Evolutionary conservation across 345 rosid genomes (phyloP).

Genomic region (Erodium maritimum): DNA sequence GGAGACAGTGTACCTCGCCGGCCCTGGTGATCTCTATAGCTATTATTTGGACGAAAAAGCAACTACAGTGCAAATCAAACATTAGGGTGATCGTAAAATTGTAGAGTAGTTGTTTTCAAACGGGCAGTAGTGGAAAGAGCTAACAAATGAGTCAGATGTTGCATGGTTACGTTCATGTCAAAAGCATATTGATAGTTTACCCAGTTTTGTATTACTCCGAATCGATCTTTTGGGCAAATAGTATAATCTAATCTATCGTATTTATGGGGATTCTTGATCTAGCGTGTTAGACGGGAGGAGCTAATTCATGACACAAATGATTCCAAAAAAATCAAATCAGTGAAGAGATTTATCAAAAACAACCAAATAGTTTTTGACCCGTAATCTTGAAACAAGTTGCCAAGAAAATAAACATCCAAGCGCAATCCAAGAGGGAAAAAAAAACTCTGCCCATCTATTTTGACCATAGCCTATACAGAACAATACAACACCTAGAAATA

Average conservation of each 20-base stretch:
- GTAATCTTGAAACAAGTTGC: background rate
- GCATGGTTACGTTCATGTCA: no score
- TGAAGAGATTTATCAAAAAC: background rate
- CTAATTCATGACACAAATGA: background rate
- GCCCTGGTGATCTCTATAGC: no score
- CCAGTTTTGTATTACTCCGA: background rate
- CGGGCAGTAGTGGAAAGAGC: no score
- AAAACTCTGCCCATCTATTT: background rate
- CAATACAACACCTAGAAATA: no score
- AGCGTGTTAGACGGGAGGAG: background rate
- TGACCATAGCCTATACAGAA: background rate
- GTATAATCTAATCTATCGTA: background rate
- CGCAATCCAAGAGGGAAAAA: no score
- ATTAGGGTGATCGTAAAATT: no score
- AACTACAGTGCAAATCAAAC: no score
- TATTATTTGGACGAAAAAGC: no score
- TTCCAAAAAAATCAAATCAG: background rate
- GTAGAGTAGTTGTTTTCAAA: no score
- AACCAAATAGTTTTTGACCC: no score
- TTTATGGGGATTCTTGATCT: background rate
- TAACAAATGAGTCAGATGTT: no score
- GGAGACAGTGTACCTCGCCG: no score
- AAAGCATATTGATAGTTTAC: background rate
- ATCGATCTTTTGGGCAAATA: background rate
- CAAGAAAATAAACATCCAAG: background rate